Evolutionary conservation across 768 basidiomycete species (phyloP), one percentile per base, ranked within the genome.

Genomic region (Auricularia auricula-judae): DNA sequence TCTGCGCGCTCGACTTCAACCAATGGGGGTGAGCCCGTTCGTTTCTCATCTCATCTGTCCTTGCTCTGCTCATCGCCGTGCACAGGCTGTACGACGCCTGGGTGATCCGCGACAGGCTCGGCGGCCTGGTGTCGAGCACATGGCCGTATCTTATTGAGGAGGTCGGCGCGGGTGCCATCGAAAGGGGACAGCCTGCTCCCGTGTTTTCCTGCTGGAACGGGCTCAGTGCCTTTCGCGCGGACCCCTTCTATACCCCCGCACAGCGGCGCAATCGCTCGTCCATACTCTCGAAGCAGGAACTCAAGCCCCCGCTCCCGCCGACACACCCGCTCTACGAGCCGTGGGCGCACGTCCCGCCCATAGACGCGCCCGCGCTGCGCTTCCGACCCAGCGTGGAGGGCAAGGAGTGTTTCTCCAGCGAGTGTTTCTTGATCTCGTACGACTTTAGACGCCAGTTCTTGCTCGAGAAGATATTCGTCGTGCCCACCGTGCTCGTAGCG

Each of bases 201-300:
- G 79, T 79, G 4, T 77, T 79, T 64, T 66, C 77, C 0, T 80
- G 79, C 69, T 80, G 79, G 79, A 80, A 80, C 61, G 80, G 80
- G 36, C 77, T 80, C 66, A 72, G 73, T 60, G 75, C 75, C 2
- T 76, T 80, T 67, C 54, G 67, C 8, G 75, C 79, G 0, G 79
- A 80, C 61, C 78, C 79, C 3, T 56, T 80, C 36, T 71, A 79
- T 36, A 78, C 79, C 14, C 64, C 77, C 42, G 65, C 72, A 59
- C 72, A 79, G 4, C 79, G 79, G 56, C 68, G 71, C 0, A 77
- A 77, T 54, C 67, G 62, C 16, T 76, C 44, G 34, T 34, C 56
- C 7, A 35, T 8, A 29, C 56, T 59, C 29, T 59, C 33, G 56
- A 8, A 59, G 5, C 8, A 59, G 10, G 14, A 23, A 29, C 56